Evolutionary conservation across 441 rosid genomes (phyloP), one percentile per base, ranked within the genome.

Genomic region (Raphanus hybrid): DNA sequence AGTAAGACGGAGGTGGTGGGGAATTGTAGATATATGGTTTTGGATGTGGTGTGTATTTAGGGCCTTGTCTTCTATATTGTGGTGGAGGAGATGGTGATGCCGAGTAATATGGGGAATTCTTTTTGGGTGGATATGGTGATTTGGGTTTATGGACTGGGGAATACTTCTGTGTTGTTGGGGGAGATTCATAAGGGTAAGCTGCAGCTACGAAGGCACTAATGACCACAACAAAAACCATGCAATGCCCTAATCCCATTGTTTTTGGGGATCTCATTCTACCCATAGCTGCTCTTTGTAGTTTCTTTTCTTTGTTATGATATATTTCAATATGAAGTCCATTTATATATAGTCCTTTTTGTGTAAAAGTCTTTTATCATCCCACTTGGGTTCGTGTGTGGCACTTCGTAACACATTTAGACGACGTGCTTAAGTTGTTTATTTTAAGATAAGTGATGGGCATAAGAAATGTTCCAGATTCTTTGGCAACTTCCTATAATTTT

Each of bases 191-290:
- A 2, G 79, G 64, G 29, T 76, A 69, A 8, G 79, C 63, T 50
- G 74, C 15, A 34, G 70, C 70, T 0, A 15, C 70, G 8, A 76
- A 62, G n/a, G 79, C 74, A 37, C 75, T 52, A 55, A 76, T 26
- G 75, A 76, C 14, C 43, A 63, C 12, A 7, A 52, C 45, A 37
- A 35, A 69, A 23, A 69, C 58, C 64, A 76, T 35, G 69, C 69
- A 62, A 9, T 62, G 69, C 41, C 55, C 41, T 52, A 69, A 37
- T 0, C 58, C 70, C 64, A 62, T 63, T 5, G 8, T 62, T 76
- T 41, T 69, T 23, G 70, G 62, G 20, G 57, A 61, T 69, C 70
- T 69, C 75, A 62, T 68, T 2, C 0, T 14, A 27, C 15, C 14
- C 67, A 0, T 73, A 11, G 59, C 48, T 74, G 16, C 58, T 59